Evolutionary conservation across 2,329 filamentous ascomycete species (phyloP), one percentile per base, ranked within the genome.

Genomic region (Beauveria caledonica): DNA sequence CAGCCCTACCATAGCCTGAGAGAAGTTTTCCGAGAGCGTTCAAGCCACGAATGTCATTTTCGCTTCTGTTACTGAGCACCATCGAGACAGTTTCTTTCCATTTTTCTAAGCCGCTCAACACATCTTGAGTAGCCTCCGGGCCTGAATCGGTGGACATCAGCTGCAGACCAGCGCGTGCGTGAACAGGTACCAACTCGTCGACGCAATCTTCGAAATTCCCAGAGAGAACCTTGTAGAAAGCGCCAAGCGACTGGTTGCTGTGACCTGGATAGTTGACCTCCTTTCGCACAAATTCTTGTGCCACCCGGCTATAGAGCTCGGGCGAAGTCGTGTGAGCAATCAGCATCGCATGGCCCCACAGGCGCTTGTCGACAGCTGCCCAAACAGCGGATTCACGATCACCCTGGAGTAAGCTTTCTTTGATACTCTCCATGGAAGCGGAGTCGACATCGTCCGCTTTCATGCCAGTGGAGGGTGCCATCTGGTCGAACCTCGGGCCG

Each of bases 301-400:
- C 86, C 27, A 99, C 92, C 70, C 95, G 90, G 71, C 92, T 95
- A 83, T 95, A 97, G 2, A 95, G 79, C 23, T 90, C 89, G 52
- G 89, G 79, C 1, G 90, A 94, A 74, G 96, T 72, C 0, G 85
- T 86, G 63, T 85, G 83, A 1, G 94, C 88, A 40, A 99, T 87
- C 21, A 99, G 80, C 82, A 99, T 89, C 3, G 94, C 95, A 72
- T 99, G 95, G 2, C 91, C 94, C 95, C 95, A 99, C 3, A 99
- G 78, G 53, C 92, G 86, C 72, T 92, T 92, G 72, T 99, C 94
- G 36, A 92, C 93, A 5, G 94, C 92, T 64, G 88, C 81, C 93
- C 93, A 97, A 0, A 95, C 89, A 5, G 94, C 94, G 66, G 92
- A 90, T 69, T 97, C 92, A 23, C 92, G 85, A 51, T 97, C 87